Percentiles rank a stretch among this genome's conserved stretches.
phyloP scores from a whole-genome alignment of 306 rosid genomes.

The Pueraria montana region DNA sequence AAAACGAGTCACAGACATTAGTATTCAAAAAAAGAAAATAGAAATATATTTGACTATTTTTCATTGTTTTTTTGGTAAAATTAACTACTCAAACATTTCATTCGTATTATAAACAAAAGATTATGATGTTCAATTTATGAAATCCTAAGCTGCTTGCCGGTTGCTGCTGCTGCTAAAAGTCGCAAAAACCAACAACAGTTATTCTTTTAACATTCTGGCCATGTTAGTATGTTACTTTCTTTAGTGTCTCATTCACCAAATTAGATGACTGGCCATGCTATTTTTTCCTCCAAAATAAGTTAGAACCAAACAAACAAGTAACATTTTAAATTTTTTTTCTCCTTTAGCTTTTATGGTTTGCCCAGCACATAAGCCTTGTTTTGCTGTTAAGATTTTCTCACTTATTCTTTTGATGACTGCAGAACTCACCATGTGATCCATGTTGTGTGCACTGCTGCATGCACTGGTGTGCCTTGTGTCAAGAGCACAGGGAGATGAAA shows the following conservation, averaged over 20 bases:
- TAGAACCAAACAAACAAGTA: not conserved
- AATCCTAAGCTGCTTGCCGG: not conserved
- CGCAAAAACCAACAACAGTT: not conserved
- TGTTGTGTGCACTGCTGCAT: conserved; percentile 93
- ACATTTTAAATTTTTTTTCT: not conserved
- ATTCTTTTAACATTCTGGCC: not conserved
- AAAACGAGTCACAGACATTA: not conserved
- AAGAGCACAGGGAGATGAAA: conserved; percentile 96
- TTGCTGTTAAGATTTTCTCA: conserved; percentile 7
- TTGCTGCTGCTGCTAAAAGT: conserved; percentile 5
- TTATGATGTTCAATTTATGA: not conserved
- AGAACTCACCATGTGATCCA: conserved; percentile 95
- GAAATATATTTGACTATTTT: not conserved
- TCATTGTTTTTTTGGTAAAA: no score
- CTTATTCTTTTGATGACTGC: conserved; percentile 39
- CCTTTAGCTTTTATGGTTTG: conserved; percentile 23
- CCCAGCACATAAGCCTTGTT: conserved; percentile 1
- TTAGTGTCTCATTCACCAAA: not conserved
- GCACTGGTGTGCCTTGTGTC: conserved; percentile 98
- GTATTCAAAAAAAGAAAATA: not conserved
- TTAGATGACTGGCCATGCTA: not conserved
- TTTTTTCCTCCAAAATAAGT: not conserved
- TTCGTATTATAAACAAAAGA: not conserved
- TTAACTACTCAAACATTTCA: not conserved
- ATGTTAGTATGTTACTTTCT: conserved; percentile 12